Base-by-base conservation (phyloP, 169 alveolate genomes). In the Cyclospora cayetanensis region DNA sequence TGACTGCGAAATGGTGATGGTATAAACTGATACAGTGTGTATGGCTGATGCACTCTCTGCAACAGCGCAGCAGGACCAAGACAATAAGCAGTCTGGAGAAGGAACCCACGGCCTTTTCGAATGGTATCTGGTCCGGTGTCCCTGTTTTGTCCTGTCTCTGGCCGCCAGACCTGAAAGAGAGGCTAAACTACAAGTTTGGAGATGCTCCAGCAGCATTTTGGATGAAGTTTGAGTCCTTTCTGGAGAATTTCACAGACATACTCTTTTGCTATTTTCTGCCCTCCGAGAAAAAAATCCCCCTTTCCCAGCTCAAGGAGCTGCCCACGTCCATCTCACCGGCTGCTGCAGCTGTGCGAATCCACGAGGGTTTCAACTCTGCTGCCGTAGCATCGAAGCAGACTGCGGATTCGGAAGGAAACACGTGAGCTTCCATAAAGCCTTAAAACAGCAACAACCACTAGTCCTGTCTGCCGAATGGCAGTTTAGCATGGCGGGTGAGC, bases 201-300 rank as follows among this genome's bases (percentile, higher is more conserved):
- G 84, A 63, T 34, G 68, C 77, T 7, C 77, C 90, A 3, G 92
- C 84, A 2, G 50, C 92, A 50, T 86, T 39, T 43, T 86, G 92
- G 92, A 86, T 86, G 76, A 63, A 50, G 42, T 66, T 66, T 29
- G 84, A 65, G 39, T 35, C 50, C 39, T 86, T 63, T 22, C 84
- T 76, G 1, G 82, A 68, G 52, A 83, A 65, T 25, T 85, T 65
- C n/a, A 27, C 63, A 29, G 52, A 53, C 70, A 4, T 85, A 9
- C 29, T 12, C 34, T n/a, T 85, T 43, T 85, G 91, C 68, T 53
- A 82, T 27, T 7, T 20, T 37, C 55, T 82, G 65, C 63, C 85
- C n/a, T 63, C 85, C 5, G 37, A 74, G 37, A 39, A 74, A 0
- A 39, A 39, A 27, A 11, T 5, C 22, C 80, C 80, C 9, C 65